phyloP scores from a whole-genome alignment of 2,329 filamentous ascomycete species.

The Fusarium hostae region DNA sequence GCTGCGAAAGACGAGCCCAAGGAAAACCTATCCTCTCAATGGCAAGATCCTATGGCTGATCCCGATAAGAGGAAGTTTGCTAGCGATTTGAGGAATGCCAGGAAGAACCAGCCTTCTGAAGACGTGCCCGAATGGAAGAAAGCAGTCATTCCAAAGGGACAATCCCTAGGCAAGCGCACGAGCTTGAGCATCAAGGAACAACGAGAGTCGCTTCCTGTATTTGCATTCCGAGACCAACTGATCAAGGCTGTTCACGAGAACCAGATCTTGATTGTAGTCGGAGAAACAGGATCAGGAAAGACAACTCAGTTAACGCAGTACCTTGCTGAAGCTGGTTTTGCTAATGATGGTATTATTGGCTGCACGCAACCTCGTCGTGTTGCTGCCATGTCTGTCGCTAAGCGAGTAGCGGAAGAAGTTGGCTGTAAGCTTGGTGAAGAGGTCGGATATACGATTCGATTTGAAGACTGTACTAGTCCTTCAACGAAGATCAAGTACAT shows the following conservation, averaged over 20 bases:
- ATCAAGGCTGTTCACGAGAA: conserved; percentile 88
- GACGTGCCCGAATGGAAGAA: conserved; percentile 93
- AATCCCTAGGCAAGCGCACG: conserved; percentile 86
- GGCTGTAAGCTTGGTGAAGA: conserved; percentile 90
- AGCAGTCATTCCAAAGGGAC: conserved; percentile 80
- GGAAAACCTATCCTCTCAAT: conserved; percentile 87
- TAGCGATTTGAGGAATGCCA: conserved; percentile 79
- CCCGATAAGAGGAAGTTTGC: conserved; percentile 90
- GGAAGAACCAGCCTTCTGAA: conserved; percentile 69
- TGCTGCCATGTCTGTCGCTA: conserved; percentile 96
- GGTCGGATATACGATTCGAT: conserved; percentile 97
- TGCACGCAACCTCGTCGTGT: conserved; percentile 98
- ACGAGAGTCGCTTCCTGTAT: conserved; percentile 89
- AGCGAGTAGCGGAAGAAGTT: conserved; percentile 95
- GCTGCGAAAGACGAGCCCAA: conserved; percentile 78
- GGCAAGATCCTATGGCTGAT: conserved; percentile 96
- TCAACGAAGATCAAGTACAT: conserved; percentile 98
- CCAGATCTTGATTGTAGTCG: conserved; percentile 94
- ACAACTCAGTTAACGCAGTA: conserved; percentile 97
- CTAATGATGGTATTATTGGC: conserved; percentile 87
- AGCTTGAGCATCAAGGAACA: conserved; percentile 95
- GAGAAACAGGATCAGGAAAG: conserved; percentile 96
- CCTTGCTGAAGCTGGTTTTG: conserved; percentile 90
- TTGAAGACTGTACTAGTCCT: conserved; percentile 91
- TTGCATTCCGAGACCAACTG: conserved; percentile 85